Percentiles rank a stretch among this genome's conserved stretches.
Evolutionary conservation across 1,139 yeast genomes (phyloP).

Genomic region (Wickerhamomyces sp.): DNA sequence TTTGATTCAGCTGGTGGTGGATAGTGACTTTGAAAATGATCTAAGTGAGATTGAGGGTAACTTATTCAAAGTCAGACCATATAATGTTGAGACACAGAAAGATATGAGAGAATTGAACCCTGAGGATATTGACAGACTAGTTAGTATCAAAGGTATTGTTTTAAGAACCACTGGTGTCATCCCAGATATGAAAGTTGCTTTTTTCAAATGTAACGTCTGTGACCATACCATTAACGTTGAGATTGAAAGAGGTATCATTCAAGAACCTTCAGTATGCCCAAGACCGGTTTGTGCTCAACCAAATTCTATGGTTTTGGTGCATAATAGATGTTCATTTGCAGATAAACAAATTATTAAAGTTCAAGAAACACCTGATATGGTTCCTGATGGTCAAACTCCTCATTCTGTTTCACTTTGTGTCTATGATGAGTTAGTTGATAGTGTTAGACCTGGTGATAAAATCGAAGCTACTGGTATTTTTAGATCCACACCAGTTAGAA

Average conservation of each 20-base stretch:
- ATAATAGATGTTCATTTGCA: slow-evolving; percentile 88
- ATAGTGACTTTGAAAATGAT: slow-evolving; percentile 38
- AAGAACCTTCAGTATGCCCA: slow-evolving; percentile 92
- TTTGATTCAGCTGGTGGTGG: slow-evolving; percentile 73
- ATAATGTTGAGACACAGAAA: slow-evolving; percentile 58
- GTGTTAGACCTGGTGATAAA: slow-evolving; percentile 95
- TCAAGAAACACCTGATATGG: slow-evolving; percentile 96
- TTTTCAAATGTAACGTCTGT: slow-evolving; percentile 92
- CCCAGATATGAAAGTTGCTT: slow-evolving; percentile 98
- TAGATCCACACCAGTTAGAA: slow-evolving; percentile 86
- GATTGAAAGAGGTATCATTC: slow-evolving; percentile 89
- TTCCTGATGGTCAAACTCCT: slow-evolving; percentile 99
- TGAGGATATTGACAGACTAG: slow-evolving; percentile 89
- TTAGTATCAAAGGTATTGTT: slow-evolving; percentile 86
- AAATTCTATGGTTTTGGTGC: slow-evolving; percentile 86
- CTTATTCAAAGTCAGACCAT: slow-evolving; percentile 86
- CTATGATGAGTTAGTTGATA: slow-evolving; percentile 92
- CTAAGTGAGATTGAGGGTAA: slow-evolving; percentile 64
- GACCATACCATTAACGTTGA: slow-evolving; percentile 90
- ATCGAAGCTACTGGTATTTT: slow-evolving; percentile 94
- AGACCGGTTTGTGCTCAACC: slow-evolving; percentile 80
- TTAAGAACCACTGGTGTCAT: slow-evolving; percentile 85
- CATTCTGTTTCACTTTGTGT: slow-evolving; percentile 93
- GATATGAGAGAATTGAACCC: slow-evolving; percentile 97
- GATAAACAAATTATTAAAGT: slow-evolving; percentile 91